phyloP scores from a whole-genome alignment of 352 stramenopile genomes.

The Phytopythium aichiense region DNA sequence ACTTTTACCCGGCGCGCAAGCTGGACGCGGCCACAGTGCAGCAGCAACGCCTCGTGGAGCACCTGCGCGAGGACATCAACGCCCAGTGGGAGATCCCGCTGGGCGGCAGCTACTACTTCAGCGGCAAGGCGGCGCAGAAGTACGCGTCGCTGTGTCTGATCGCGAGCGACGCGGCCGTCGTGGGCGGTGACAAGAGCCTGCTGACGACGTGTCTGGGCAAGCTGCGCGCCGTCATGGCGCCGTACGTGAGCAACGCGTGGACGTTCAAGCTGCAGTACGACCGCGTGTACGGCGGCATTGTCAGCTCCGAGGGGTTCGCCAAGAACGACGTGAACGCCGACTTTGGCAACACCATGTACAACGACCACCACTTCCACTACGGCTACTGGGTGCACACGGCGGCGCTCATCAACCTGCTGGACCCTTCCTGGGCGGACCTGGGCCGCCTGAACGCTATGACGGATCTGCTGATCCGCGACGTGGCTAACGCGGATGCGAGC shows the following conservation, averaged over 20 bases:
- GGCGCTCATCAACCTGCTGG: slow-evolving; percentile 38
- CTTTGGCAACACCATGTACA: slow-evolving; percentile 71
- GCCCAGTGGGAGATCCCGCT: slow-evolving; percentile 58
- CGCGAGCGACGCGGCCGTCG: slow-evolving; percentile 50
- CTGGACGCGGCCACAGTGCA: slow-evolving; percentile 27
- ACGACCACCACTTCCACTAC: slow-evolving; percentile 77
- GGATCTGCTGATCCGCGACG: slow-evolving; percentile 53
- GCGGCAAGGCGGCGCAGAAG: slow-evolving; percentile 76
- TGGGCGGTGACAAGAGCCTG: too few species aligned
- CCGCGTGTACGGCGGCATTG: slow-evolving; percentile 63
- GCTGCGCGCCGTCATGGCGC: slow-evolving; percentile 34
- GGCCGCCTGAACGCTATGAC: slow-evolving; percentile 44
- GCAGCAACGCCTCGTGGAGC: slow-evolving; percentile 32
- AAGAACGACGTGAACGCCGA: slow-evolving; percentile 70
- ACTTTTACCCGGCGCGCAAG: too few species aligned
- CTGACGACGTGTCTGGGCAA: slow-evolving; percentile 52
- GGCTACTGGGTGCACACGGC: slow-evolving; percentile 62
- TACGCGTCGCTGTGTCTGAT: slow-evolving; percentile 77
- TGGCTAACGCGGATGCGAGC: slow-evolving; percentile 25
- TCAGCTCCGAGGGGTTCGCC: slow-evolving; percentile 45
- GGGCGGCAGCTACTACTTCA: slow-evolving; percentile 84
- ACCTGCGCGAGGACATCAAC: slow-evolving; percentile 62
- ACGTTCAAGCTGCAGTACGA: slow-evolving; percentile 62
- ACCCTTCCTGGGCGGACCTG: slow-evolving; percentile 33
- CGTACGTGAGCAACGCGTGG: slow-evolving; percentile 36